A percentile compares a stretch with the other conserved stretches of the same genome.
phyloP scores from a whole-genome alignment of 805 yeast species.

The Kodamaea hsintzibuensis region DNA sequence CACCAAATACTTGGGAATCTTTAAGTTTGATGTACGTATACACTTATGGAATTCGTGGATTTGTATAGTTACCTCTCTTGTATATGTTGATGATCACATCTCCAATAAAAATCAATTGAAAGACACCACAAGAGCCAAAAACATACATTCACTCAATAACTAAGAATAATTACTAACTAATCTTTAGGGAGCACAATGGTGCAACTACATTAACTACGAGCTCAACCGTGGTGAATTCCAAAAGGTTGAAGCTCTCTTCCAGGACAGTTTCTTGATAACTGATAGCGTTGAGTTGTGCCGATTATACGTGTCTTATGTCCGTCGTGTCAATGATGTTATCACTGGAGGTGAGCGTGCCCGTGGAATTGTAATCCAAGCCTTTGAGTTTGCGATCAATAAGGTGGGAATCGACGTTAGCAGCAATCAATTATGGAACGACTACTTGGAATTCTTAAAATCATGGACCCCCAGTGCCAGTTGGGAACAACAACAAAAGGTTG shows the following conservation, averaged over 20 bases:
- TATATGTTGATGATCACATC: slow-evolving; percentile 1
- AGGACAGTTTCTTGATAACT: slow-evolving; percentile 60
- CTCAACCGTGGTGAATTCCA: slow-evolving; percentile 62
- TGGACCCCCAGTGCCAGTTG: slow-evolving; percentile 80
- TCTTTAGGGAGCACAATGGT: slow-evolving; percentile 53
- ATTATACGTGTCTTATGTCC: slow-evolving; percentile 74
- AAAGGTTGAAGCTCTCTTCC: slow-evolving; percentile 65
- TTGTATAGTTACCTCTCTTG: neutral
- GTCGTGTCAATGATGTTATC: slow-evolving; percentile 65
- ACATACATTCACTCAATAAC: slow-evolving; percentile 18
- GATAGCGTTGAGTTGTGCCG: slow-evolving; percentile 72
- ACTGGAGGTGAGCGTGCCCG: slow-evolving; percentile 85
- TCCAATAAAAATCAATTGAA: slow-evolving; percentile 9
- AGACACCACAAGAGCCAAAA: neutral
- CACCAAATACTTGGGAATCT: slow-evolving; percentile 59
- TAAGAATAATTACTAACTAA: slow-evolving; percentile 21
- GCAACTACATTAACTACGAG: slow-evolving; percentile 65
- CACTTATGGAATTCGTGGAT: slow-evolving; percentile 7
- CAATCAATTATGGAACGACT: slow-evolving; percentile 77
- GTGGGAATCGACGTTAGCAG: slow-evolving; percentile 79
- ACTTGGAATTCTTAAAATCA: slow-evolving; percentile 70
- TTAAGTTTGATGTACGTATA: slow-evolving; percentile 55
- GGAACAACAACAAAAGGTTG: slow-evolving; percentile 83
- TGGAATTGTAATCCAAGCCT: slow-evolving; percentile 73
- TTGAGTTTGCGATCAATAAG: slow-evolving; percentile 73